Conservation (phyloP, 495 filamentous ascomycete genomes). For the Penicillium crystallinum region DNA sequence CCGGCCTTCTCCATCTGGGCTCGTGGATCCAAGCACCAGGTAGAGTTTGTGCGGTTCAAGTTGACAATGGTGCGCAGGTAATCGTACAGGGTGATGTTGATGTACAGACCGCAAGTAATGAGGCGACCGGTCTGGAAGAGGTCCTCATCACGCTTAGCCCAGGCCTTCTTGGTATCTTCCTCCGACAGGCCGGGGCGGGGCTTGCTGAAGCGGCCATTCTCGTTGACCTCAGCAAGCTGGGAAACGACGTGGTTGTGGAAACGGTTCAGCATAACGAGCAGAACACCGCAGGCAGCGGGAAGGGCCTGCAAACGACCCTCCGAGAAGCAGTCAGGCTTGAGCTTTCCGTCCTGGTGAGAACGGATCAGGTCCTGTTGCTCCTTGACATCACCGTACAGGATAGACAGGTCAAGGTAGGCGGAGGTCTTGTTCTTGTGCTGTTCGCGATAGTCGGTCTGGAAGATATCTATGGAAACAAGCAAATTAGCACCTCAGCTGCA, state of each 20-base stretch:
- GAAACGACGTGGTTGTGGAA: slow-evolving; percentile 80
- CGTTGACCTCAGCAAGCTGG: slow-evolving; percentile 64
- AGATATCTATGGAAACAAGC: slow-evolving; percentile 38
- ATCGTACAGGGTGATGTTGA: slow-evolving; percentile 77
- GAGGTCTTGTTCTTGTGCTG: slow-evolving; percentile 52
- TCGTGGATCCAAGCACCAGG: slow-evolving; percentile 64
- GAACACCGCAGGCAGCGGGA: slow-evolving; percentile 51
- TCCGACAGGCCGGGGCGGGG: slow-evolving; percentile 44
- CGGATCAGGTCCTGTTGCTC: slow-evolving; percentile 54
- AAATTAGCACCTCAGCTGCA: slow-evolving; percentile 1
- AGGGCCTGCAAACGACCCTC: slow-evolving; percentile 52
- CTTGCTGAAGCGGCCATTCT: slow-evolving; percentile 63
- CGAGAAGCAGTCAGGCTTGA: slow-evolving; percentile 56
- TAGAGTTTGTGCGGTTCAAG: slow-evolving; percentile 67
- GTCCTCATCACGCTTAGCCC: slow-evolving; percentile 73
- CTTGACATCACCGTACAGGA: slow-evolving; percentile 52
- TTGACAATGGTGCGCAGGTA: slow-evolving; percentile 84
- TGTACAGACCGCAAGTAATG: slow-evolving; percentile 76
- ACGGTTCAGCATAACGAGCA: slow-evolving; percentile 54
- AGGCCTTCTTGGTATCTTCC: slow-evolving; percentile 51
- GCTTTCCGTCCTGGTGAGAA: slow-evolving; percentile 51
- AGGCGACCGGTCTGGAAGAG: slow-evolving; percentile 79
- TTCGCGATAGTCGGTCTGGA: slow-evolving; percentile 53
- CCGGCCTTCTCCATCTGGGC: slow-evolving; percentile 46
- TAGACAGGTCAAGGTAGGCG: slow-evolving; percentile 54